phyloP scores from a whole-genome alignment of 805 yeast species.

The Candida gorgasii region DNA sequence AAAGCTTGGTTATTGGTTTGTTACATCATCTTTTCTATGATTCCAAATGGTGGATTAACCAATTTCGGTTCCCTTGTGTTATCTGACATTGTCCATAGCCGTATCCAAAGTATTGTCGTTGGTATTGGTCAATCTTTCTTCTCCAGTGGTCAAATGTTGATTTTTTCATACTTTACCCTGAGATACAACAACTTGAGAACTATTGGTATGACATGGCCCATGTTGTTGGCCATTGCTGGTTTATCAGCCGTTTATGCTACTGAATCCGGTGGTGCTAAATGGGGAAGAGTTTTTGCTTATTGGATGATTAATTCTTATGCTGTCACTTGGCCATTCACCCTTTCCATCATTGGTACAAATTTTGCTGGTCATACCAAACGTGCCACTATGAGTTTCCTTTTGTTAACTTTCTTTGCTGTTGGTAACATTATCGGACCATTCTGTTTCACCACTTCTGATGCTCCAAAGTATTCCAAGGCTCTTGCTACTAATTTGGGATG shows the following conservation, averaged over 20 bases:
- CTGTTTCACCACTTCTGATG: slow-evolving; percentile 9
- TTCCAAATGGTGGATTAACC: slow-evolving; percentile 39
- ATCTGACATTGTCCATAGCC: slow-evolving; percentile 8
- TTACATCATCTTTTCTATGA: slow-evolving; percentile 23
- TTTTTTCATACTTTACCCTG: slow-evolving; percentile 5
- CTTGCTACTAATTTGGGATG: slow-evolving; percentile 25
- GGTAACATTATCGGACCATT: slow-evolving; percentile 14
- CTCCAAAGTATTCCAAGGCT: slow-evolving; percentile 13
- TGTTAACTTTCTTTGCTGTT: slow-evolving; percentile 11
- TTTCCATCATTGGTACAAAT: slow-evolving; percentile 24
- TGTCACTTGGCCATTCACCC: slow-evolving; percentile 24
- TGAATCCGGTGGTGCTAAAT: slow-evolving; percentile 18
- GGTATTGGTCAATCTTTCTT: slow-evolving; percentile 11
- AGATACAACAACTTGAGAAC: slow-evolving; percentile 11
- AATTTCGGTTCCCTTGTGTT: slow-evolving; percentile 27
- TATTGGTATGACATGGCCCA: slow-evolving; percentile 11
- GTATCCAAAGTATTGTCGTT: slow-evolving; percentile 8
- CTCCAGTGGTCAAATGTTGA: slow-evolving; percentile 10
- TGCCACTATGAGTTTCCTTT: slow-evolving; percentile 12
- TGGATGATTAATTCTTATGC: slow-evolving; percentile 31
- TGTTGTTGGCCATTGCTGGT: slow-evolving; percentile 16
- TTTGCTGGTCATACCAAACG: slow-evolving; percentile 15
- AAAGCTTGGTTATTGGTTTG: slow-evolving; percentile 35
- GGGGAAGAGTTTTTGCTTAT: slow-evolving; percentile 30
- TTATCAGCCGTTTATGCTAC: slow-evolving; percentile 19